Base-by-base conservation (phyloP, 768 basidiomycete genomes). In the Porpolomopsis calyptriformis region DNA sequence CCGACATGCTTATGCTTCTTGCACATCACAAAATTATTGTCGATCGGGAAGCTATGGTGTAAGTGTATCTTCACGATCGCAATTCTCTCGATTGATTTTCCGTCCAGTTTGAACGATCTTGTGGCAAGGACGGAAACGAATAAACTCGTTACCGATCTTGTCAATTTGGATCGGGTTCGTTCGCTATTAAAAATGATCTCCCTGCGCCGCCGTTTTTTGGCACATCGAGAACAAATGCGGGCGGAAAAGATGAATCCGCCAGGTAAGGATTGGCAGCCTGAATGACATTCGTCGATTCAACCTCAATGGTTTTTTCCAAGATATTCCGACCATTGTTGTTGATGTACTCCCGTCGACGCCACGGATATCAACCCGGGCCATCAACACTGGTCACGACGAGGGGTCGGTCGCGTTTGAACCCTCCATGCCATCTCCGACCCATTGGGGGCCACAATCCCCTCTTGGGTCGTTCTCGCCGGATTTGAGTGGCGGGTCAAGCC, bases 11-110 rank as follows among this genome's bases (percentile, higher is more conserved):
- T 2, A 59, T 85, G 26, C 65, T 97, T 37, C 67, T 98, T 33
- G 84, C 88, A 1, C 94, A 96, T 59, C 82, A 97, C 66, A 92
- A 88, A 61, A 66, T 98, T 43, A 90, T 97, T 51, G 76, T 88
- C 41, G 91, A 96, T 63, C 77, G 77, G 22, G 85, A 90, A 24
- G 93, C 93, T 11, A 66, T 98, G 20, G 75, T 80, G 93, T 94
- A 61, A 59, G 88, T 76, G 26, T 16, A 23, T 33, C 8, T 27
- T 3, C 19, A 16, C 8, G 23, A 11, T 5, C 10, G 24, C 35
- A 42, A 37, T 46, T 51, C 37, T 48, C 39, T 57, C 33, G 57
- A 47, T 10, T 36, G 18, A 35, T 31, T 19, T 47, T 7, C 19
- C n/a, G n/a, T n/a, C 2, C 52, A 96, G 92, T 26, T 60, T 94